Evolutionary conservation across 768 basidiomycete species (phyloP), one percentile per base, ranked within the genome.

Genomic region (Asterophora lycoperdoides): DNA sequence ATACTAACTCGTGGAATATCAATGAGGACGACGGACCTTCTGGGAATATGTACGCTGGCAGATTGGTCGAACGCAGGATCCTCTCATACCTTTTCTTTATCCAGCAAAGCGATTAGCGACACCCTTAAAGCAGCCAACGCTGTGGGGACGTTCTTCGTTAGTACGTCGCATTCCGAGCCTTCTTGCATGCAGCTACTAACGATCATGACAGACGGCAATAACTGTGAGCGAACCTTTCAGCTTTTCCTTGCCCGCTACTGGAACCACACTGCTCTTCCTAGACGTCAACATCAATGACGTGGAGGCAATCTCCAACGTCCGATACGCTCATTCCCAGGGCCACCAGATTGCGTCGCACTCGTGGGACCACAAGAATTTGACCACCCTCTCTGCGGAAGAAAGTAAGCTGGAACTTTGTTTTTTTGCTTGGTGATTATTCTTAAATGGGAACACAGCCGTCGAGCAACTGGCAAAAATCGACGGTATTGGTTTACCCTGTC

Each of bases 261-360:
- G 10, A 34, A 17, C 35, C 10, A 7, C 10, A n/a, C 34, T 8
- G 19, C 7, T 15, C 38, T 28, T 19, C 9, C 29, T 28, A 74
- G 72, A 63, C 28, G 65, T 42, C 11, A 74, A 72, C 50, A 74
- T 74, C 28, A 68, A 65, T 17, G 54, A 58, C 29, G 59, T 62
- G 7, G 55, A 64, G 13, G 3, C n/a, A n/a, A n/a, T n/a, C n/a
- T n/a, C n/a, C n/a, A 60, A 66, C 9, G 66, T 75, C 29, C 62
- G 64, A 28, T 68, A 71, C 44, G 69, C 68, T 11, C 70, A 66
- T 51, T 52, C 58, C 39, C 54, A 68, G 5, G 74, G 74, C 4
- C 73, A 76, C 51, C 68, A 73, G 56, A 56, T 77, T 43, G 71
- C 60, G 0, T 74, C 73, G 5, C 75, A 77, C 54, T 76, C 74